Conservation (phyloP, 257 asterid genomes). For the Solanum arcanum region DNA sequence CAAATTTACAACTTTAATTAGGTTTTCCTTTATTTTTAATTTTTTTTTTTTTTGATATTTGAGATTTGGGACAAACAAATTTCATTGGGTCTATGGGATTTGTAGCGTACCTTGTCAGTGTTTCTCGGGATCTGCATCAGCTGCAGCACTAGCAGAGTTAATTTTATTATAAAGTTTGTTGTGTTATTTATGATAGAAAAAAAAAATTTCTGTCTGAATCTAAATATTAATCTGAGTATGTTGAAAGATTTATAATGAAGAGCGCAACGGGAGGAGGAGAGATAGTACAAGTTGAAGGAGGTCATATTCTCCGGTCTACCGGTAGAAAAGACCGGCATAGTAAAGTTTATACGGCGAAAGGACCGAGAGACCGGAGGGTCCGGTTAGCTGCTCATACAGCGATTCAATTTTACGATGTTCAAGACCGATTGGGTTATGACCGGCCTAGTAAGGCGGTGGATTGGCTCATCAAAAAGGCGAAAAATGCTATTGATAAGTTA, state of each 20-base stretch:
- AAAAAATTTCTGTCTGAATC: neutral
- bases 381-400: slow-evolving; percentile 97
- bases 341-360: slow-evolving; percentile 96
- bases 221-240: neutral
- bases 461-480: slow-evolving; percentile 91
- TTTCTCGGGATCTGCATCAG: slow-evolving; percentile 32
- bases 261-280: slow-evolving; percentile 31
- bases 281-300: slow-evolving; percentile 92
- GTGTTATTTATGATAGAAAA: neutral
- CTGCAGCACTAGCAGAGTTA: neutral
- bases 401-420: slow-evolving; percentile 92
- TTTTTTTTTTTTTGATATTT: slow-evolving; percentile 13
- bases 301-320: slow-evolving; percentile 90
- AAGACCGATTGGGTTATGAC: slow-evolving; percentile 94
- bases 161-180: neutral
- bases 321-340: slow-evolving; percentile 97
- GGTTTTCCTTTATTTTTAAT: neutral
- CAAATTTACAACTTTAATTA: neutral
- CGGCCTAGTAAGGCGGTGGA: slow-evolving; percentile 99
- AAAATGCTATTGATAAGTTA: slow-evolving; percentile 84
- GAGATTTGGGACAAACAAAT: slow-evolving; percentile 11
- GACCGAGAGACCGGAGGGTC: slow-evolving; percentile 92
- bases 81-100: slow-evolving; percentile 12
- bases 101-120: slow-evolving; percentile 3
- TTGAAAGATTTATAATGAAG: neutral